phyloP scores from a whole-genome alignment of 225 moss, liverwort and hornwort species.

The Neckera pumila region DNA sequence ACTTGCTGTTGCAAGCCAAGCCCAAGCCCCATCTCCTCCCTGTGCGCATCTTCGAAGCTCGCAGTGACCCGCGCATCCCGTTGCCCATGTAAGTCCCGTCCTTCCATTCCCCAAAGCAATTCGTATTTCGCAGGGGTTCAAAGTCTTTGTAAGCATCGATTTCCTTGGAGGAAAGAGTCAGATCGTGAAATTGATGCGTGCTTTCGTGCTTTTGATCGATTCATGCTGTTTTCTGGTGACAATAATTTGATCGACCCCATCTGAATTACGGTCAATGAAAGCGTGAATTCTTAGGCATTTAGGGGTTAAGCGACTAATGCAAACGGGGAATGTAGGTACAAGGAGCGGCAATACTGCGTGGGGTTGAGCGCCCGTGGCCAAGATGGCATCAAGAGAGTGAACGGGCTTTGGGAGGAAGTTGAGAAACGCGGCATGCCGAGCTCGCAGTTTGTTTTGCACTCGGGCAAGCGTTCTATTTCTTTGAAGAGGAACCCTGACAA shows the following conservation, averaged over 20 bases:
- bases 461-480: slow-evolving; percentile 29
- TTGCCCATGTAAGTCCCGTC: slow-evolving; percentile 20
- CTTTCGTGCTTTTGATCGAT: background rate
- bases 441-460: slow-evolving; percentile 46
- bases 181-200: background rate
- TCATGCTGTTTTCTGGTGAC: background rate
- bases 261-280: background rate
- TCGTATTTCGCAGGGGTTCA: background rate
- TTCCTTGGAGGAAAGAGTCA: background rate
- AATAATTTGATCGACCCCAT: background rate
- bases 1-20: slow-evolving; percentile 30
- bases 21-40: slow-evolving; percentile 30
- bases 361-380: slow-evolving; percentile 47
- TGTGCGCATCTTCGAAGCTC: slow-evolving; percentile 44
- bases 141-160: background rate
- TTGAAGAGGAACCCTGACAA: slow-evolving; percentile 47
- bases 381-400: slow-evolving; percentile 36
- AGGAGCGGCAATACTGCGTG: slow-evolving; percentile 44
- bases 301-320: background rate
- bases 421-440: slow-evolving; percentile 36
- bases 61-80: slow-evolving; percentile 37
- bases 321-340: slow-evolving; percentile 6
- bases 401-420: slow-evolving; percentile 47
- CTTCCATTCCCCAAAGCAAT: background rate
- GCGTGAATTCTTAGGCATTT: background rate